phyloP scores from a whole-genome alignment of 2,329 filamentous ascomycete genomes.

The Fusarium sp. region DNA sequence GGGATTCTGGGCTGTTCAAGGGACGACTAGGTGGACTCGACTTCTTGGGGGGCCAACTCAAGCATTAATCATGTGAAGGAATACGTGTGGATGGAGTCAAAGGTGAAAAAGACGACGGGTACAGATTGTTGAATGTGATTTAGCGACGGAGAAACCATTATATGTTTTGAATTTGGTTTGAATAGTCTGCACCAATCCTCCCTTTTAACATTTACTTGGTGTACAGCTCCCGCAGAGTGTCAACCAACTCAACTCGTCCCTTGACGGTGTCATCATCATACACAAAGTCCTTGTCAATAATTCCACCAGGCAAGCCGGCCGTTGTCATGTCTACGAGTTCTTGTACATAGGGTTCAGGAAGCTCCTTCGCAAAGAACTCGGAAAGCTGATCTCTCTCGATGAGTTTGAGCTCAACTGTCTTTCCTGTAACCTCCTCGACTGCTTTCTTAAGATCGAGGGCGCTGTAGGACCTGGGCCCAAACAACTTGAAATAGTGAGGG shows the following conservation, averaged over 20 bases:
- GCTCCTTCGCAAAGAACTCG: constrained; percentile 35
- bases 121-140: background rate
- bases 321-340: constrained; percentile 45
- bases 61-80: constrained; percentile 4
- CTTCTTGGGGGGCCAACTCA: constrained; percentile 6
- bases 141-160: background rate
- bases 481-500: constrained; percentile 38
- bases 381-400: constrained; percentile 39
- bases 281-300: constrained; percentile 36
- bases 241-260: constrained; percentile 41
- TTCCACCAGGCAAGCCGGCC: constrained; percentile 39
- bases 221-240: constrained; percentile 32
- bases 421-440: constrained; percentile 42
- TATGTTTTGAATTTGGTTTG: background rate
- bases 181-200: background rate
- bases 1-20: constrained; percentile 10
- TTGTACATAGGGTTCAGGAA: constrained; percentile 35
- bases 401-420: constrained; percentile 34
- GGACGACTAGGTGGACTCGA: constrained; percentile 2
- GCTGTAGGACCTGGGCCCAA: constrained; percentile 44
- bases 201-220: background rate
- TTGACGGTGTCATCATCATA: constrained; percentile 38
- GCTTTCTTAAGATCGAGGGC: constrained; percentile 42
- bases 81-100: background rate
- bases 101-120: no score